phyloP scores from a whole-genome alignment of 2,329 filamentous ascomycete genomes.

The Myriosclerotinia duriaeana region DNA sequence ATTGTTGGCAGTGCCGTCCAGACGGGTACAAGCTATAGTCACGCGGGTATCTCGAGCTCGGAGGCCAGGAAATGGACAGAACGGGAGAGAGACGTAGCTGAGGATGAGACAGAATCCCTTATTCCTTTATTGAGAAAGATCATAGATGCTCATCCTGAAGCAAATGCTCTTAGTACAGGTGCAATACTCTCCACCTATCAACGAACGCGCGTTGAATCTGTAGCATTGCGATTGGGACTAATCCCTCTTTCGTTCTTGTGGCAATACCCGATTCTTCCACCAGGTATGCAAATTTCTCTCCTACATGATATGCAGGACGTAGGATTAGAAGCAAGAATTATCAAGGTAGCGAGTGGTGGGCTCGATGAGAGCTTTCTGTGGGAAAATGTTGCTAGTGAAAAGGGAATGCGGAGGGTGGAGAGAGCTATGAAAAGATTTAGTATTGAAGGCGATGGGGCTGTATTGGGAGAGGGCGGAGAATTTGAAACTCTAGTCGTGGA shows the following conservation, averaged over 20 bases:
- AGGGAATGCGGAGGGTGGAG: constrained; percentile 50
- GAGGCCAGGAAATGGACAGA: constrained; percentile 25
- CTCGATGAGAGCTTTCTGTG: constrained; percentile 79
- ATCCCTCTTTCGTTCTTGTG: constrained; percentile 84
- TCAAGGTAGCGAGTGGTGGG: constrained; percentile 92
- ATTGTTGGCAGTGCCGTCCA: constrained; percentile 73
- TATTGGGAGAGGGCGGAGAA: constrained; percentile 90
- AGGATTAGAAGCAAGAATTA: constrained; percentile 81
- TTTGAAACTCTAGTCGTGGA: constrained; percentile 90
- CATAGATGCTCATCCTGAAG: constrained; percentile 67
- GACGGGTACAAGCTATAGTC: constrained; percentile 67
- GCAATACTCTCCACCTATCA: constrained; percentile 96
- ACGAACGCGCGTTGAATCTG: constrained; percentile 89
- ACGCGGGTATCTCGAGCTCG: constrained; percentile 27
- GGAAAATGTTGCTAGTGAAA: constrained; percentile 67
- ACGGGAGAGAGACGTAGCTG: constrained; percentile 25
- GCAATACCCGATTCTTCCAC: constrained; percentile 78
- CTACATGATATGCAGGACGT: constrained; percentile 77
- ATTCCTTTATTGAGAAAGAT: constrained; percentile 70
- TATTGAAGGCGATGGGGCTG: constrained; percentile 61
- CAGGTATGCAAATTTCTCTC: constrained; percentile 51
- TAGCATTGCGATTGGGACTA: constrained; percentile 80
- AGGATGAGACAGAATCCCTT: constrained; percentile 88
- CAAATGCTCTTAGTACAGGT: constrained; percentile 84
- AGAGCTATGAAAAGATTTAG: constrained; percentile 67